A percentile compares a stretch with the other conserved stretches of the same genome.
phyloP scores from a whole-genome alignment of 768 basidiomycete genomes.

The Phylloporus sp. region DNA sequence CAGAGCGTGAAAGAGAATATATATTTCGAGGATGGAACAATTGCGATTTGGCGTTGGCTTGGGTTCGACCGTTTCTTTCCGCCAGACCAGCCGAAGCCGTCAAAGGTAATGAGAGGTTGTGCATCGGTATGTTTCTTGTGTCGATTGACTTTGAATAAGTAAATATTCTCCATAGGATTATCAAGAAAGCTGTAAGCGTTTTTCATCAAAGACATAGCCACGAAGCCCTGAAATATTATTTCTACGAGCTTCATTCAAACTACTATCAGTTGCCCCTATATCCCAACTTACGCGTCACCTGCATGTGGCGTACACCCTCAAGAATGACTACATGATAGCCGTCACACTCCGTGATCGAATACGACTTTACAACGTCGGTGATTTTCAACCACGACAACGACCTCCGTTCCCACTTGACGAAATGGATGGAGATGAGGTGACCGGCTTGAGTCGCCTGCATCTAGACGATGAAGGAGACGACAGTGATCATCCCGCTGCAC shows the following conservation, averaged over 20 bases:
- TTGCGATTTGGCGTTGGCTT: slow-evolving; percentile 68
- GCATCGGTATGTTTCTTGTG: slow-evolving; percentile 45
- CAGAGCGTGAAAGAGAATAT: slow-evolving; percentile 18
- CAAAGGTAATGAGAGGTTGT: slow-evolving; percentile 49
- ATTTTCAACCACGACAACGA: slow-evolving; percentile 41
- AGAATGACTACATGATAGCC: slow-evolving; percentile 52
- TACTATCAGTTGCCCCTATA: slow-evolving; percentile 50
- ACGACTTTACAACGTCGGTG: slow-evolving; percentile 43
- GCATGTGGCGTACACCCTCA: slow-evolving; percentile 41
- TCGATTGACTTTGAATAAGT: not conserved
- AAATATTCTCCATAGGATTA: slow-evolving; percentile 52
- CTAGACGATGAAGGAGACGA: slow-evolving; percentile 29
- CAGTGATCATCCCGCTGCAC: slow-evolving; percentile 9
- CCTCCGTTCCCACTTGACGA: slow-evolving; percentile 40
- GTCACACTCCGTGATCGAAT: slow-evolving; percentile 41
- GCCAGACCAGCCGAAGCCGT: slow-evolving; percentile 31
- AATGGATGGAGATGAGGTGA: slow-evolving; percentile 21
- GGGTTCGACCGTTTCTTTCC: slow-evolving; percentile 64
- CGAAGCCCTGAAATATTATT: slow-evolving; percentile 3
- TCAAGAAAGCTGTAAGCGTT: slow-evolving; percentile 63
- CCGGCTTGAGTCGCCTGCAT: slow-evolving; percentile 19
- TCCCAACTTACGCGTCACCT: slow-evolving; percentile 35
- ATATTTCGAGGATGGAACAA: slow-evolving; percentile 44
- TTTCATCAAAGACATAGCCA: not conserved
- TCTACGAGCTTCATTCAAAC: slow-evolving; percentile 58